Base-by-base conservation (phyloP, 768 basidiomycete genomes). In the Serendipita sp. region DNA sequence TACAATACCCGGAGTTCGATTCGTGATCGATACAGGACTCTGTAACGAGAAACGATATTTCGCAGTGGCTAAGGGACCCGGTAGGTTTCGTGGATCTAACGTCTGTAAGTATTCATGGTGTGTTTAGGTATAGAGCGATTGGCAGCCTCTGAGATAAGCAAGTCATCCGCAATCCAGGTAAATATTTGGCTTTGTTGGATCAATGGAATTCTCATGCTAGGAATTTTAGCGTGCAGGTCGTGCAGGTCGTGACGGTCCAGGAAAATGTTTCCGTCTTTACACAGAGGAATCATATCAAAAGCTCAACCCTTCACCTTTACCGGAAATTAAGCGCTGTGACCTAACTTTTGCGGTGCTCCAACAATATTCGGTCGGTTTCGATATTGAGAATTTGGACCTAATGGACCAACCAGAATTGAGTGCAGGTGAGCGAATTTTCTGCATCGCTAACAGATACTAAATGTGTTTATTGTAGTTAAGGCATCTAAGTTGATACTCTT, bases 11-110 rank as follows among this genome's bases (percentile, higher is more conserved):
- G 93, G 93, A 0, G 85, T 99, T 64, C 87, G 83, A 69, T 98
- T 90, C 73, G 94, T 99, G 4, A 89, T 99, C 44, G 96, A 99
- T 74, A 88, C 91, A 0, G 96, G 96, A 1, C 87, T 93, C 72
- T 90, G 87, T 71, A 99, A 98, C 73, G 94, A 97, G 75, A 96
- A 95, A 74, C 80, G 86, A 66, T 93, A 86, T 71, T 73, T 95
- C 23, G 82, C 85, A 10, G 78, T 80, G 70, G 76, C 79, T 66
- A 80, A 78, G 0, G 89, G 90, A 3, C 83, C 87, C 70, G 87
- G 87, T 84, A 65, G 64, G 36, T 34, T 13, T 16, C 2, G 11
- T 15, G 44, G n/a, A n/a, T 40, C 27, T 1, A 15, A 18, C 5
- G 37, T 55, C 16, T 23, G 29, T 8, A 18, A 2, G 11, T 15